Percentiles rank a stretch among this genome's conserved stretches.
phyloP scores from a whole-genome alignment of 2,329 filamentous ascomycete species.

The Alternaria infectoria region DNA sequence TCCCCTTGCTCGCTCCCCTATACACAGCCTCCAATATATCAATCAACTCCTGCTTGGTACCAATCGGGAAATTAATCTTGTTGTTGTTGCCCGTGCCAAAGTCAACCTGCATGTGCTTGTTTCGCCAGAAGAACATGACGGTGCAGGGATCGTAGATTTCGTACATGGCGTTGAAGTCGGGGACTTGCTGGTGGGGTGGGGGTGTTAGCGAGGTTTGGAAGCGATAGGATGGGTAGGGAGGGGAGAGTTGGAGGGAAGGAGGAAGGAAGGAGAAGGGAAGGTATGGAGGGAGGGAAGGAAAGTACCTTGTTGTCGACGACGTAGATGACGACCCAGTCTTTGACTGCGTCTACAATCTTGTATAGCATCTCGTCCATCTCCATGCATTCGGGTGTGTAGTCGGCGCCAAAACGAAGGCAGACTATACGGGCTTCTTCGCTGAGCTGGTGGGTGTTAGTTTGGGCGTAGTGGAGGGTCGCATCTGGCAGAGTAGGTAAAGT shows the following conservation, averaged over 20 bases:
- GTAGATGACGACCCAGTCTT: conserved; percentile 90
- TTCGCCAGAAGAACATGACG: conserved; percentile 90
- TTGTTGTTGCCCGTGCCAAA: conserved; percentile 90
- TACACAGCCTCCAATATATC: conserved; percentile 99
- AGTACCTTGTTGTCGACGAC: conserved; percentile 73
- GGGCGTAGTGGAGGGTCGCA: conserved; percentile 46
- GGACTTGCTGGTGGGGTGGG: conserved; percentile 52
- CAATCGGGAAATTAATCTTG: conserved; percentile 89
- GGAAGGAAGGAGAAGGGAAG: neutral
- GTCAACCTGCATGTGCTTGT: conserved; percentile 34
- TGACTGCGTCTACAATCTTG: conserved; percentile 59
- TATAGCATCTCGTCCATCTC: conserved; percentile 30
- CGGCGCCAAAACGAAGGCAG: conserved; percentile 86
- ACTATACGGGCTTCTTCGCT: conserved; percentile 84
- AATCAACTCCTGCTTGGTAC: conserved; percentile 95
- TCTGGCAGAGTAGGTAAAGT: neutral
- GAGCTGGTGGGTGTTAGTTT: conserved; percentile 3
- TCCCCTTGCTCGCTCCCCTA: conserved; percentile 91
- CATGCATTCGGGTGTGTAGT: conserved; percentile 73
- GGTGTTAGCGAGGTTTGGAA: neutral
- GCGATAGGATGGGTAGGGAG: too few relatives aligned
- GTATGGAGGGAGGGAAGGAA: neutral
- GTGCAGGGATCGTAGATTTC: conserved; percentile 85
- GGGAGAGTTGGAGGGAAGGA: neutral
- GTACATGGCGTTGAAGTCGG: conserved; percentile 96